Evolutionary conservation across 306 rosid genomes (phyloP).

Genomic region (Vicia villosa): DNA sequence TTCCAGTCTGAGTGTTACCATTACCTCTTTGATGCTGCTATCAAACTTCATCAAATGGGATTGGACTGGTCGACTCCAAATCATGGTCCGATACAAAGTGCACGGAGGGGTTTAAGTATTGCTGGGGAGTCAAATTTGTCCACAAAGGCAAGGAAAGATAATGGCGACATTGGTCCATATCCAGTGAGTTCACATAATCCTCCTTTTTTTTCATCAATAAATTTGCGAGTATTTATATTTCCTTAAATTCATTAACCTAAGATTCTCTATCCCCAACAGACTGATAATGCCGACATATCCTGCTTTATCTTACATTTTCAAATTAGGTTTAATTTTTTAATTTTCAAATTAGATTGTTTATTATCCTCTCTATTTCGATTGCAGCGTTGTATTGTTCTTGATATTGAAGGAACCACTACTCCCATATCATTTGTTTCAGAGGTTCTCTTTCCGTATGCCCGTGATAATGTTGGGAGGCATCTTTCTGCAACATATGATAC

Average conservation of each 20-base stretch:
- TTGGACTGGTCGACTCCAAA: constrained; percentile 77
- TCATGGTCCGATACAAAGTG: constrained; percentile 69
- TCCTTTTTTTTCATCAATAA: constrained; percentile 24
- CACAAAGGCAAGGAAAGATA: constrained; percentile 59
- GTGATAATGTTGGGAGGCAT: constrained; percentile 83
- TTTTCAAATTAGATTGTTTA: constrained; percentile 11
- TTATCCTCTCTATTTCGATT: constrained; percentile 37
- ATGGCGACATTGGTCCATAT: constrained; percentile 43
- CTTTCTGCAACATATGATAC: constrained; percentile 74
- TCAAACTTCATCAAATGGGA: constrained; percentile 86
- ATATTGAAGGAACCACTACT: constrained; percentile 97
- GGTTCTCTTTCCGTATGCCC: constrained; percentile 94
- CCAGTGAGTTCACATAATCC: constrained; percentile 52
- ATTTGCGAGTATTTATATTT: constrained; percentile 19
- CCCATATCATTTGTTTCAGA: constrained; percentile 95
- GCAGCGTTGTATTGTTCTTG: constrained; percentile 92
- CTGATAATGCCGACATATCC: constrained; percentile 12
- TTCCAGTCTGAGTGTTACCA: constrained; percentile 86
- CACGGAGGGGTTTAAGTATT: constrained; percentile 51
- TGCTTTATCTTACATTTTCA: constrained; percentile 10
- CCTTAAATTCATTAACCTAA: constrained; percentile 7
- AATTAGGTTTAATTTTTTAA: neutral
- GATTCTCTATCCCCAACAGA: constrained; percentile 26
- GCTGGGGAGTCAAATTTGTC: constrained; percentile 48
- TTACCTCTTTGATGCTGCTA: constrained; percentile 92